Conservation (phyloP, 306 rosid species). For the Corylus avellana region DNA sequence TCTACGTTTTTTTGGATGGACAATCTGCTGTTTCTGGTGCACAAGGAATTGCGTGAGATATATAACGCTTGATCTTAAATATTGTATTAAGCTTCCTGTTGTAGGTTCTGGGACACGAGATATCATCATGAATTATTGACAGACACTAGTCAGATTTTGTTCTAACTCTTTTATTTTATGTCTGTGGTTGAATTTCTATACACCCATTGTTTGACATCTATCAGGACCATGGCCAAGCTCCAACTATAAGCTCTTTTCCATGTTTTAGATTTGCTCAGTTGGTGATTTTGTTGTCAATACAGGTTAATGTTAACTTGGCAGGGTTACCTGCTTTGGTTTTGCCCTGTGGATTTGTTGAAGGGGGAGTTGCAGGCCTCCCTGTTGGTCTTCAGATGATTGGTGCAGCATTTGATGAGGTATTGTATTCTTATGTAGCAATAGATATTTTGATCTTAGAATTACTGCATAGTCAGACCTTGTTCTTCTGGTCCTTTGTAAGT, state of each 20-base stretch:
- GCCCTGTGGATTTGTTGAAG: slow-evolving; percentile 92
- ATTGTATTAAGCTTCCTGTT: neutral
- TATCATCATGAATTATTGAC: neutral
- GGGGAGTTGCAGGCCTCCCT: slow-evolving; percentile 84
- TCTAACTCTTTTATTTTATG: neutral
- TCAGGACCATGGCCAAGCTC: slow-evolving; percentile 6
- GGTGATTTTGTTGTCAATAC: neutral
- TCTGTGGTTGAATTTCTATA: neutral
- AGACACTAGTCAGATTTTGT: neutral
- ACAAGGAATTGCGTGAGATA: neutral
- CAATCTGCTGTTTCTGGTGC: neutral
- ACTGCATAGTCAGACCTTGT: neutral
- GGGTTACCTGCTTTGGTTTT: slow-evolving; percentile 95
- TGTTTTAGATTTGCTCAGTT: slow-evolving; percentile 1
- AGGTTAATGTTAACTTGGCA: slow-evolving; percentile 97
- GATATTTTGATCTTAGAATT: slow-evolving; percentile 17
- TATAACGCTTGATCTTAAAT: neutral
- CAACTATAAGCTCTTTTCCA: neutral
- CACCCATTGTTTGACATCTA: neutral
- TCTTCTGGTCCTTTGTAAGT: neutral
- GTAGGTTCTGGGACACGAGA: neutral
- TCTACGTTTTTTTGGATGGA: neutral
- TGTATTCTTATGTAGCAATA: slow-evolving; percentile 16
- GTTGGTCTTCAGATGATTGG: slow-evolving; percentile 97
- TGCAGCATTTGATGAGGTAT: slow-evolving; percentile 90